Evolutionary conservation across 2,329 filamentous ascomycete genomes (phyloP).

Genomic region (Meredithiella fracta): DNA sequence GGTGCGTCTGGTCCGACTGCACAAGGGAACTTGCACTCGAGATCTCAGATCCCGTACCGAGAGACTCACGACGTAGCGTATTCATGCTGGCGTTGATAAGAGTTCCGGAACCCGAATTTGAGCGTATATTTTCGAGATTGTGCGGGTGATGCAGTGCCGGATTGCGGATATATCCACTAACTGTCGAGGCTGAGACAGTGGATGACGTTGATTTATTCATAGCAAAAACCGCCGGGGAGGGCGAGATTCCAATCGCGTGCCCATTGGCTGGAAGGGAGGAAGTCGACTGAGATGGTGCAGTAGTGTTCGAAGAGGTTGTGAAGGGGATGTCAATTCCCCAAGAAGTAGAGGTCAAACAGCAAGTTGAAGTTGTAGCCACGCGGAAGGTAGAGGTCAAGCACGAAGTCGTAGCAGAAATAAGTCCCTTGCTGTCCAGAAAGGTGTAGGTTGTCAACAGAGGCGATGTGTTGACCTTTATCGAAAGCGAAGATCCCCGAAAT

Average conservation of each 20-base stretch:
- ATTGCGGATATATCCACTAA: neutral
- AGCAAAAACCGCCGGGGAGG: conserved; percentile 13
- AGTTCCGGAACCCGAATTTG: neutral
- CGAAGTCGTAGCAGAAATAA: no score
- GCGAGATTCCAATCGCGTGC: conserved; percentile 12
- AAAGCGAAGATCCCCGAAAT: no score
- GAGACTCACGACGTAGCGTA: conserved; percentile 22
- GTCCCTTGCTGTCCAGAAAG: no score
- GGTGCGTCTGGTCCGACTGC: conserved; percentile 31
- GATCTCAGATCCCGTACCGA: conserved; percentile 34
- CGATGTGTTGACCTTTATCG: no score
- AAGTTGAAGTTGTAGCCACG: neutral
- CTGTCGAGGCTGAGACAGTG: conserved; percentile 28
- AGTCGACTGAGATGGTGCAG: neutral
- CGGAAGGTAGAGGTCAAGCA: neutral
- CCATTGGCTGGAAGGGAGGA: conserved; percentile 13
- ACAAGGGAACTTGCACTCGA: conserved; percentile 26
- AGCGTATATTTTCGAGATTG: neutral
- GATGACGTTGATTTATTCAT: conserved; percentile 21
- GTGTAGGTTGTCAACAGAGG: no score
- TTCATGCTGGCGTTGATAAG: conserved; percentile 3
- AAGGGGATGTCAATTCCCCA: neutral
- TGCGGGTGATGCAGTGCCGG: neutral
- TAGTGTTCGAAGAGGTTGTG: neutral
- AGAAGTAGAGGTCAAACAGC: neutral